Conservation (phyloP, 176 grass and related monocot genomes). For the Carex myosuroides region DNA sequence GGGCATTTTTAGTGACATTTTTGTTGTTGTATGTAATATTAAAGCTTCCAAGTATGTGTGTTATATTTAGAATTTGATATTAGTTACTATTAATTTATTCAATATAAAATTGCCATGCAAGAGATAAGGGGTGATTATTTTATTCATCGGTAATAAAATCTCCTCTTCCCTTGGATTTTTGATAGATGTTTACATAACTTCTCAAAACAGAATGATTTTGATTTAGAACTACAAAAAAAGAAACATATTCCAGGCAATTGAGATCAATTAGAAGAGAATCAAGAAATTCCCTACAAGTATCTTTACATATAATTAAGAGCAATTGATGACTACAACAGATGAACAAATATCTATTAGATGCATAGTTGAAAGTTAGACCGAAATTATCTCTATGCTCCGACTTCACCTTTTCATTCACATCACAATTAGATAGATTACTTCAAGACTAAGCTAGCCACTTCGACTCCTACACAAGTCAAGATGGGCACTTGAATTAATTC, state of each 20-base stretch:
- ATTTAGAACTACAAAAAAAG: not conserved
- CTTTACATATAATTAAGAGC: not conserved
- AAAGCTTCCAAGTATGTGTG: not conserved
- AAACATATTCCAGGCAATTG: not conserved
- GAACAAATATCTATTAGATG: not conserved
- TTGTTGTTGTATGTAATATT: slow-evolving; percentile 19
- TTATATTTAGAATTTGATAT: not conserved
- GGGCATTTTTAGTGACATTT: not conserved
- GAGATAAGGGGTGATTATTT: no score
- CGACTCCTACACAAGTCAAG: slow-evolving; percentile 48
- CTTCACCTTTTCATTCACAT: slow-evolving; percentile 55
- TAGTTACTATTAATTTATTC: not conserved
- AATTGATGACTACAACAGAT: not conserved
- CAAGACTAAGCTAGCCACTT: slow-evolving; percentile 62
- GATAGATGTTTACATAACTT: not conserved
- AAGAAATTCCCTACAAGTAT: not conserved
- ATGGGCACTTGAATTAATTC: not conserved
- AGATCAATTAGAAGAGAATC: not conserved
- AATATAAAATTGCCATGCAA: not conserved
- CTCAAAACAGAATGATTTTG: not conserved
- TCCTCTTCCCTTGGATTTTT: not conserved
- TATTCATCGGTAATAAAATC: not conserved
- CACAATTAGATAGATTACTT: slow-evolving; percentile 55
- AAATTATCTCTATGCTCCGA: slow-evolving; percentile 40
- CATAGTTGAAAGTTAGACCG: not conserved